These are phyloP conservation scores for Nicotiana otophora DNA, from an alignment of 257 asterid species.

Conservation along the genomic window DNA sequence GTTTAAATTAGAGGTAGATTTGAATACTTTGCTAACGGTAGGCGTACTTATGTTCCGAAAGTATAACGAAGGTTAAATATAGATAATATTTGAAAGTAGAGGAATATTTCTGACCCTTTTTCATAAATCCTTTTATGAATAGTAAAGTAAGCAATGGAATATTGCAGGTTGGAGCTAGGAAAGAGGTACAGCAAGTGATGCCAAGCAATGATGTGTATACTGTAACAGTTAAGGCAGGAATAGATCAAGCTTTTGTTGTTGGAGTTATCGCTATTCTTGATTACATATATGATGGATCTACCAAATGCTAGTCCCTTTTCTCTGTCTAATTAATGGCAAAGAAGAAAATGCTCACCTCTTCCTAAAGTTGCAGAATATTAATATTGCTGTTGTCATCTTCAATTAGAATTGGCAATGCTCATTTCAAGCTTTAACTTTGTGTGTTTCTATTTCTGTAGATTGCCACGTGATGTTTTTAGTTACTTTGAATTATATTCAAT, in stretches of 20 bases:
- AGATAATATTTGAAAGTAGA: too few species aligned
- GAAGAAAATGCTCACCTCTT: not conserved
- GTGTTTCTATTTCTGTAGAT: not conserved
- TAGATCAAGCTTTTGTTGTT: slow-evolving; percentile 76
- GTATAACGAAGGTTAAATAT: too few species aligned
- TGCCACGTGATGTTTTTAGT: not conserved
- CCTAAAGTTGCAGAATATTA: not conserved
- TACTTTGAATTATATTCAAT: not conserved
- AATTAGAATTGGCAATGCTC: not conserved
- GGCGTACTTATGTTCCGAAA: too few species aligned
- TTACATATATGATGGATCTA: slow-evolving; percentile 78
- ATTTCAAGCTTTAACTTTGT: not conserved
- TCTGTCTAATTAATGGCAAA: not conserved
- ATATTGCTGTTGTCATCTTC: not conserved
- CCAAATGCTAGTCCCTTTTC: slow-evolving; percentile 37
- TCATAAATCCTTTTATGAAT: not conserved
- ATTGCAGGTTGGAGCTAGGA: slow-evolving; percentile 53
- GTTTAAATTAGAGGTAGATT: too few species aligned
- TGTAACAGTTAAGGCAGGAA: slow-evolving; percentile 63
- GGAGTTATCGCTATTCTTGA: slow-evolving; percentile 89
- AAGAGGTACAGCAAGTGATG: slow-evolving; percentile 44
- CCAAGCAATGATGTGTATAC: slow-evolving; percentile 53
- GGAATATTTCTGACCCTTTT: too few species aligned
- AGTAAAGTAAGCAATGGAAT: not conserved
- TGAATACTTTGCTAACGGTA: too few species aligned